Base-by-base conservation (phyloP, 2,329 filamentous ascomycete genomes). In the Arthrobotrys megalospora region DNA sequence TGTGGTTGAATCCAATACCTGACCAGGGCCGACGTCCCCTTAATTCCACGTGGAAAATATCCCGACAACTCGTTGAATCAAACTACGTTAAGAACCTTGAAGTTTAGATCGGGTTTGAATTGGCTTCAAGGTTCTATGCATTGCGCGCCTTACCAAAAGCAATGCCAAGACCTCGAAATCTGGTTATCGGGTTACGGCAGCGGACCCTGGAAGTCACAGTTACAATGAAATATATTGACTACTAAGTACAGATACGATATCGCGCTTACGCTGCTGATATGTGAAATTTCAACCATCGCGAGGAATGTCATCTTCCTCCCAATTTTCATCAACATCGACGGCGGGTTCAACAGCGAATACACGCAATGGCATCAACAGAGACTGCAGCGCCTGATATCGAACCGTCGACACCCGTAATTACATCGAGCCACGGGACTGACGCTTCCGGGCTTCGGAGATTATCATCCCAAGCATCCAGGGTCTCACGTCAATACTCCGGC, bases 401-500 rank as follows among this genome's bases (percentile, higher is more conserved):
- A 28, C 32, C 19, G 32, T 24, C 47, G 14, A 53, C 14, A 21
- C 63, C 28, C 45, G 47, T 7, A 34, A 38, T 38, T 34, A 11
- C 21, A 5, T 58, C 52, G 6, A 58, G 10, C 4, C 32, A 28
- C 6, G 32, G 32, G 16, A 38, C 19, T 21, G 32, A 21, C 1
- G 10, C 16, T 43, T 24, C 36, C 11, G 36, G 19, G n/a, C 3
- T 16, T 43, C 55, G 14, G 24, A 60, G 12, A 28, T n/a, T 43
- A 2, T 24, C 55, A 21, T 50, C 60, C 10, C 69, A 62, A 50
- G 45, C 11, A 32, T 53, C 66, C 19, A 38, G 34, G 12, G 36
- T 60, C 3, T 77, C 73, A 3, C 48, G 36, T 3, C 58, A 38
- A 12, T 77, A 77, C 45, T 77, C 73, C 7, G 73, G 73, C n/a